Conservation (phyloP, 2,329 filamentous ascomycete genomes). For the Ophiosphaerella narmari region DNA sequence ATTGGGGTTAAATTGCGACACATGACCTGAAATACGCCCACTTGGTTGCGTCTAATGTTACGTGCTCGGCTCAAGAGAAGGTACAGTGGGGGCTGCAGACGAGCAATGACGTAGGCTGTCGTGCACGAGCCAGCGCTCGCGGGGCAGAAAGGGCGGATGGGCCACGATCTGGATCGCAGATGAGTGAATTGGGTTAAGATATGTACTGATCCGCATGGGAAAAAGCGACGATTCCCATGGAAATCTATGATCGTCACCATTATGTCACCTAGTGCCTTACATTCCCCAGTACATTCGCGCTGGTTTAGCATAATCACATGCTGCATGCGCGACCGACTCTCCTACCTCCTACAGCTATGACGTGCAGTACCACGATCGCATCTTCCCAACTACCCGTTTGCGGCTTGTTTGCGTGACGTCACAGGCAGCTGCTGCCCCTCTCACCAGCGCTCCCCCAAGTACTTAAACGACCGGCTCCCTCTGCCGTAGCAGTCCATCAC, state of each 20-base stretch:
- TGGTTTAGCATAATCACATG: too few species aligned
- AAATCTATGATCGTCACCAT: slow-evolving; percentile 18
- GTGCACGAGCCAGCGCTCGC: slow-evolving; percentile 4
- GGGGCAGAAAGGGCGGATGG: slow-evolving; percentile 11
- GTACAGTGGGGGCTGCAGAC: too few species aligned
- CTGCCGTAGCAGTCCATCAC: slow-evolving; percentile 15
- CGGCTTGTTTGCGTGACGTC: slow-evolving; percentile 1
- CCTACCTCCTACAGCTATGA: not conserved
- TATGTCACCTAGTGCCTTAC: slow-evolving; percentile 3
- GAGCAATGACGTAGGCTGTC: not conserved
- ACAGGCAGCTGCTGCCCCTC: slow-evolving; percentile 1
- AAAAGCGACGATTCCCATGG: slow-evolving; percentile 13
- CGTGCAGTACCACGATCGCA: not conserved
- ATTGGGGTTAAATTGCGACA: slow-evolving; percentile 7
- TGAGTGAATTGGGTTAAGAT: slow-evolving; percentile 1
- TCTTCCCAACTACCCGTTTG: not conserved
- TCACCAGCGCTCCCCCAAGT: not conserved
- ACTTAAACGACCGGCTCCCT: slow-evolving; percentile 20
- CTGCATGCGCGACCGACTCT: not conserved
- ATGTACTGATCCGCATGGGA: not conserved
- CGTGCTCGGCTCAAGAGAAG: slow-evolving; percentile 2
- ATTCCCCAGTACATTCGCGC: not conserved
- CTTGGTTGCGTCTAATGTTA: slow-evolving; percentile 9
- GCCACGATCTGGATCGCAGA: slow-evolving; percentile 8
- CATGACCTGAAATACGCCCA: slow-evolving; percentile 11